These are phyloP conservation scores for Globisporangium ultimum DNA, from an alignment of 352 stramenopile genomes.

Conservation along the genomic window DNA sequence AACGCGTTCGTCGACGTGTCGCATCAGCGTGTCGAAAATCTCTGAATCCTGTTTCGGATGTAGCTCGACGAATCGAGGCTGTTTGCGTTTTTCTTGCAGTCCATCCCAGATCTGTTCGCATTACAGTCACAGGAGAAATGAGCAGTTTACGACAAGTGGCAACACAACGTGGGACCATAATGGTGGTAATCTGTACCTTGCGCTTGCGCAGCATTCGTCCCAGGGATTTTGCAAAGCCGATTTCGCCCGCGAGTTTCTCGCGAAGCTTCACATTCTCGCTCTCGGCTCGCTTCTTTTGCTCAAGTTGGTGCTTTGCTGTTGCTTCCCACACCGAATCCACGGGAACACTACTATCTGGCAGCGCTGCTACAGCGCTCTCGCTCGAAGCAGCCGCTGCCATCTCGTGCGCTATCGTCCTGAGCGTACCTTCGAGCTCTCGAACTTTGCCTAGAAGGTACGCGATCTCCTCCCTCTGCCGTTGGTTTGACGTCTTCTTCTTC, in stretches of 20 bases:
- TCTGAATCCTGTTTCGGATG: conserved; percentile 1
- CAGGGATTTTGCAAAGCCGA: conserved; percentile 10
- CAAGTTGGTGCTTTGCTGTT: conserved; percentile 6
- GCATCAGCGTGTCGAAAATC: neutral
- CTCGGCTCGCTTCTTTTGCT: conserved; percentile 7
- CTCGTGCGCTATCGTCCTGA: neutral
- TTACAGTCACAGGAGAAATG: no score
- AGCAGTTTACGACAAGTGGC: neutral
- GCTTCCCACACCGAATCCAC: neutral
- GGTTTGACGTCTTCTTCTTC: conserved; percentile 6
- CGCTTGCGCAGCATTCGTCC: conserved; percentile 10
- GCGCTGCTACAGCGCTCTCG: no score
- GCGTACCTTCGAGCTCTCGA: neutral
- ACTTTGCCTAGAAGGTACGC: conserved; percentile 9
- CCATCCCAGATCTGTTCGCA: conserved; percentile 13
- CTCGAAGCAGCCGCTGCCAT: neutral
- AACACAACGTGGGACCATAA: no score
- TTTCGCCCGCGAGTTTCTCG: conserved; percentile 1
- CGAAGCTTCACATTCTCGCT: conserved; percentile 7
- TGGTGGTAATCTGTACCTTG: neutral
- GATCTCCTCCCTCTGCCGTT: conserved; percentile 12
- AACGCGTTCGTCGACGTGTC: neutral
- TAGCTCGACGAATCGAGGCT: neutral
- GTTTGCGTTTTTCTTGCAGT: neutral
- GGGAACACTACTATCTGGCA: no score